Base-by-base conservation (phyloP, 2,329 filamentous ascomycete genomes). In the Pseudodiploospora longispora region DNA sequence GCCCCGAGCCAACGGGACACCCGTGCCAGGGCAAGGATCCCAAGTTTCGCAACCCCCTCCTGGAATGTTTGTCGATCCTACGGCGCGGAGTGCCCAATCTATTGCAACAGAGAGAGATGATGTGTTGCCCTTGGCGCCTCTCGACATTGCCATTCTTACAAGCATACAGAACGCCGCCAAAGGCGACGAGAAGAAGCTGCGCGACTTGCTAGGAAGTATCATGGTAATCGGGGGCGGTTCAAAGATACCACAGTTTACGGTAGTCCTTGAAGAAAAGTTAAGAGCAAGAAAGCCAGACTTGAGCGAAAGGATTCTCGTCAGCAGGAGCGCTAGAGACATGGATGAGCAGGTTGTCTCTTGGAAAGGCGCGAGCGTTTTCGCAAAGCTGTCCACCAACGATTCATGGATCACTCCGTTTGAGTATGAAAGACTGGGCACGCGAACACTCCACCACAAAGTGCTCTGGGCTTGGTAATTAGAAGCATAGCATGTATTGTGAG, bases 351-450 rank as follows among this genome's bases (percentile, higher is more conserved):
- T 97, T n/a, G 85, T 97, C 42, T 83, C 84, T 6, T 98, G 93
- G 93, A 98, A 98, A 74, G 93, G 93, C 4, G 93, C 87, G 1
- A 95, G 89, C 60, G 90, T 98, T 10, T 98, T 96, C 71, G 90
- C 88, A 3, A 89, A 95, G 68, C 69, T 97, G 54, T 78, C 82
- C 38, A 90, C 88, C 10, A 97, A 97, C 66, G 93, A 98, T 63
- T 93, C 85, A 57, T 98, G 93, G 93, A 87, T 97, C 58, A 85
- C 83, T 10, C 78, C 80, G 38, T 74, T 84, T 56, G 91, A 97
- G 71, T 96, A 91, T 65, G 89, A 96, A 68, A 78, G 87, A 47
- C 62, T 96, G 43, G 91, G 90, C 3, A 76, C 81, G 47, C 78
- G 93, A 58, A 76, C 91, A 47, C 68, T 98, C 61, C 87, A 89